Base-by-base conservation (phyloP, 2,329 filamentous ascomycete genomes). In the Exserohilum rostratum region DNA sequence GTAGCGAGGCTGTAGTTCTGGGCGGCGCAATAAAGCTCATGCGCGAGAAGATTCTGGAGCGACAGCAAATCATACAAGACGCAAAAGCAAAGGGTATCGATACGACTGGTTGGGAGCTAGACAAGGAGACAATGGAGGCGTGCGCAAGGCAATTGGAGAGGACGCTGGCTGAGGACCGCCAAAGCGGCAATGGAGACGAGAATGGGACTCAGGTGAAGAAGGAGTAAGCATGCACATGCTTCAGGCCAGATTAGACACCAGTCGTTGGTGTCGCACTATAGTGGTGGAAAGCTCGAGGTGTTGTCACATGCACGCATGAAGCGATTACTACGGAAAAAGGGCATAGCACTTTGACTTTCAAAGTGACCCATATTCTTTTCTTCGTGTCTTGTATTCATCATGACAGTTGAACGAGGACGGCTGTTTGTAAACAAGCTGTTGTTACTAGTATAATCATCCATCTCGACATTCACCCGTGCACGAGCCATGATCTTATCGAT, bases 1-100 rank as follows among this genome's bases (percentile, higher is more conserved):
- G 91, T 40, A 95, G 90, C 60, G 92, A 96, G 74, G 90, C 90
- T 25, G 81, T 91, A 15, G 91, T 96, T n/a, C 80, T 96, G 18
- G 85, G 87, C 59, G 75, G 74, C 20, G 80, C 79, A 1, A 75
- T 82, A 50, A 71, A 75, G 40, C 75, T 73, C 64, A 76, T 81
- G 68, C 65, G 72, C 50, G 70, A 78, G 46, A 68, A 79, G 70
- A 72, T 80, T 27, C 59, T 66, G 10, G 64, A 72, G 61, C 67
- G 74, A 31, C 63, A 73, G 60, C 57, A 61, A 51, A 67, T 72
- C 66, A 76, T 75, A 46, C 71, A 72, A 15, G 64, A 71, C 22
- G 72, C 75, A 30, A 71, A 68, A 45, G 69, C 67, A 25, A 70
- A 69, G 29, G 77, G 76, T 10, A 55, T 74, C 18, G 66, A 72